These are phyloP conservation scores for Pyricularia sp. DNA, from an alignment of 2,329 filamentous ascomycete genomes.

Conservation along the genomic window DNA sequence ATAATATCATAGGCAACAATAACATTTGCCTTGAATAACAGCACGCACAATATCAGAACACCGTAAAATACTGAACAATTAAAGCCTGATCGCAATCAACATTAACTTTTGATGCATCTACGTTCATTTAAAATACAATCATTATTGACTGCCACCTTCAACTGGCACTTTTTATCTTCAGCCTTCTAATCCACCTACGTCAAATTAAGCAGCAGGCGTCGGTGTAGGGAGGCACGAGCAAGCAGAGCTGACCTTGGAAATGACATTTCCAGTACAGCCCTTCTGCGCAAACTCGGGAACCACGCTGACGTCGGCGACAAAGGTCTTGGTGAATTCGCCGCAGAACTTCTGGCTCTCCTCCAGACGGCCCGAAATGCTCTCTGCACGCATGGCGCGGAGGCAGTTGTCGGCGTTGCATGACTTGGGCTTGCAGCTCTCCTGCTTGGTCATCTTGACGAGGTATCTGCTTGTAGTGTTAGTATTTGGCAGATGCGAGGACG, in stretches of 20 bases:
- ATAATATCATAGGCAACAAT: neutral
- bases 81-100: neutral
- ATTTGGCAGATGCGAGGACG: neutral
- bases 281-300: neutral
- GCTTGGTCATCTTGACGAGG: conserved; percentile 1
- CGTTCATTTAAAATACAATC: neutral
- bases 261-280: neutral
- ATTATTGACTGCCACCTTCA: neutral
- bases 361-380: neutral
- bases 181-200: neutral
- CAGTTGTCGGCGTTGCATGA: conserved; percentile 2
- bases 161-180: neutral
- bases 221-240: conserved; percentile 1
- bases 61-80: neutral
- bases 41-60: neutral
- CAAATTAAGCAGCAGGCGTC: neutral
- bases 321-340: conserved; percentile 6
- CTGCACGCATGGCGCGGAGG: neutral
- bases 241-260: conserved; percentile 2
- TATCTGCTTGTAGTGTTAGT: conserved; percentile 5
- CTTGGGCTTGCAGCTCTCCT: neutral
- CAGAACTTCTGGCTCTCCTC: conserved; percentile 2
- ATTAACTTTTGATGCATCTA: neutral
- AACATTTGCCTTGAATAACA: neutral
- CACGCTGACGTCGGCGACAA: neutral